phyloP scores from a whole-genome alignment of 345 rosid species.

The Eucalyptus shirleyi region DNA sequence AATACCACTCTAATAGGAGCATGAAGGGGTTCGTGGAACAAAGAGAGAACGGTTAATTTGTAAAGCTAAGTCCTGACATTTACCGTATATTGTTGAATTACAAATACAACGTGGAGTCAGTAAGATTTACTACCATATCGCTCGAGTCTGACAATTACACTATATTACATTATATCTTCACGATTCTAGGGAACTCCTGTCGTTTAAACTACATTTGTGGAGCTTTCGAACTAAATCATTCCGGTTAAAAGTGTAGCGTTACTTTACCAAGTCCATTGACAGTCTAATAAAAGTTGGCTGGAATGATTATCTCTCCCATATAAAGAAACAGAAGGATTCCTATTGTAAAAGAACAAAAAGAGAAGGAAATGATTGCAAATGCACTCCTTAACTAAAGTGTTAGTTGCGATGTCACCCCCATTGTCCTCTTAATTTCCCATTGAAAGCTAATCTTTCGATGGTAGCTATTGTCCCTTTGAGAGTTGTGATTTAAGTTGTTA shows the following conservation, averaged over 20 bases:
- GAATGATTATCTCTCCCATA: background rate
- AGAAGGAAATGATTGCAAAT: background rate
- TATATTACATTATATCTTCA: too few relatives aligned
- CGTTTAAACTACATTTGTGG: background rate
- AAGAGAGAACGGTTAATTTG: too few relatives aligned
- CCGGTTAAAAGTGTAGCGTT: background rate
- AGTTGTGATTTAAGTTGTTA: too few relatives aligned
- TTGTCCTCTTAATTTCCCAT: too few relatives aligned
- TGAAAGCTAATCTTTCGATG: fast-evolving
- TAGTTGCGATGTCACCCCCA: too few relatives aligned
- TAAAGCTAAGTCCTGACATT: too few relatives aligned
- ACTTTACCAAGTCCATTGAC: background rate
- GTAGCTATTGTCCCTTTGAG: background rate
- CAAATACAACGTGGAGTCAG: too few relatives aligned
- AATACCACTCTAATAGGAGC: too few relatives aligned
- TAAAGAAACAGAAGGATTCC: background rate
- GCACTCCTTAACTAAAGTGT: background rate
- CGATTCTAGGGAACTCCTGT: background rate
- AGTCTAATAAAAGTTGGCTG: background rate
- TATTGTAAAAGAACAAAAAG: background rate
- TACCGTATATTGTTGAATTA: too few relatives aligned
- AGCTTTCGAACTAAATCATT: background rate
- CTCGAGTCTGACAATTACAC: too few relatives aligned
- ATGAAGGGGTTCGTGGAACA: too few relatives aligned
- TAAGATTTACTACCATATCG: too few relatives aligned